Evolutionary conservation across 495 filamentous ascomycete genomes (phyloP).

Genomic region (Aspergillus diversus): DNA sequence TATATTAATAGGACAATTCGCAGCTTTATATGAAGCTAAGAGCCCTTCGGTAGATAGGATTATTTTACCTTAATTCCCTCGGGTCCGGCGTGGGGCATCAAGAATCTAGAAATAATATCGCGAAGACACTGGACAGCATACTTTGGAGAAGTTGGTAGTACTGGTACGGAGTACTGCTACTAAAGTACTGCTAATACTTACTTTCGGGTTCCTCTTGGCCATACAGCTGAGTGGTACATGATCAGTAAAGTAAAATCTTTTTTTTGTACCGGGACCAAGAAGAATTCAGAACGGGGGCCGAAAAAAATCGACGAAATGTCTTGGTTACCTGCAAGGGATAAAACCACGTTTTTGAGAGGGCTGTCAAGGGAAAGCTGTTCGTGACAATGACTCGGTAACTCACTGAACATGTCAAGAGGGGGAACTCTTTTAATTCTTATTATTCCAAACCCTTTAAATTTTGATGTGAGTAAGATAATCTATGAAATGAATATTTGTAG

Average conservation of each 20-base stretch:
- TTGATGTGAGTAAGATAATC: too few relatives aligned
- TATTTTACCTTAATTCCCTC: neutral
- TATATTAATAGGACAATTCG: slow-evolving; percentile 4
- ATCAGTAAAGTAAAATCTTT: neutral
- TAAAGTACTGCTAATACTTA: neutral
- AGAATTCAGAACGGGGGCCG: neutral
- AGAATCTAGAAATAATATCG: too few relatives aligned
- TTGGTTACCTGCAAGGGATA: slow-evolving; percentile 17
- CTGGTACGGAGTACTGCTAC: neutral
- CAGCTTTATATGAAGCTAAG: slow-evolving; percentile 9
- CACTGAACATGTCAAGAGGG: neutral
- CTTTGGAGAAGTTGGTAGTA: neutral
- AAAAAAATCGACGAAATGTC: neutral
- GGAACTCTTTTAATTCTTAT: neutral
- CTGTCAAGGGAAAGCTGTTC: neutral
- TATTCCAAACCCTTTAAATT: neutral
- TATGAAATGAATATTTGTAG: too few relatives aligned
- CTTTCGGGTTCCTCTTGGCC: neutral
- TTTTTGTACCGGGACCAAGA: neutral
- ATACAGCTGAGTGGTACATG: neutral
- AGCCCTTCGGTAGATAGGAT: neutral
- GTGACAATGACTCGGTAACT: neutral
- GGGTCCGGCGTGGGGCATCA: too few relatives aligned
- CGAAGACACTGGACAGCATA: too few relatives aligned
- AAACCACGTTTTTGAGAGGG: slow-evolving; percentile 22